A percentile compares a stretch with the other conserved stretches of the same genome.
Conservation (phyloP, 1,284 basidiomycete genomes). For the Tilletia horrida region DNA sequence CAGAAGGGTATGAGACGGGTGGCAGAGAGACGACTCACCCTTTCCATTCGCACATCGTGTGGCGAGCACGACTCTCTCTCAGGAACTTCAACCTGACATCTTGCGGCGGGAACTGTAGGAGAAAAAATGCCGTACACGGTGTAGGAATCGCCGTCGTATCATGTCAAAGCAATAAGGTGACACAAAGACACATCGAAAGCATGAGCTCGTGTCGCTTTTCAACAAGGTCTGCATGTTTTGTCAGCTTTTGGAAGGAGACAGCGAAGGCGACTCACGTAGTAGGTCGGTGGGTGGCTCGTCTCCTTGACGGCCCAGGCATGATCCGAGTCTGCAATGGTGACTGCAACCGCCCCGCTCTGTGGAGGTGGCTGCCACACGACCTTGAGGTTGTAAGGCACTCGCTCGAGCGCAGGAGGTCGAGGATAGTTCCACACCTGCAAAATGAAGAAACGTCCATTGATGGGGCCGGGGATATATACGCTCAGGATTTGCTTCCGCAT, state of each 20-base stretch:
- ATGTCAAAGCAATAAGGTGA: too few species aligned
- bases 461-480: too few species aligned
- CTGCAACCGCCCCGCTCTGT: constrained; percentile 29
- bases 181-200: too few species aligned
- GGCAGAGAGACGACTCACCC: constrained; percentile 20
- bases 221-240: background rate
- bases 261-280: constrained; percentile 6
- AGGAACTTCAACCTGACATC: constrained; percentile 36
- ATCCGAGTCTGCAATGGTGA: constrained; percentile 45
- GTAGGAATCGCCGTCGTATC: too few species aligned
- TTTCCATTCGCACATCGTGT: constrained; percentile 53
- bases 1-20: background rate
- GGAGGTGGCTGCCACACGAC: constrained; percentile 44
- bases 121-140: background rate
- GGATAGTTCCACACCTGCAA: constrained; percentile 49
- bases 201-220: too few species aligned
- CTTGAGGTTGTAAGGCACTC: constrained; percentile 35
- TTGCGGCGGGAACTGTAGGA: constrained; percentile 37
- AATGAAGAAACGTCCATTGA: background rate
- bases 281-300: constrained; percentile 49
- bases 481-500: too few species aligned
- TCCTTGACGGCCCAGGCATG: constrained; percentile 49
- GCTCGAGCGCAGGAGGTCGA: constrained; percentile 45
- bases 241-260: background rate
- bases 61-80: constrained; percentile 35